These are phyloP conservation scores for Quercus mongolica DNA, from an alignment of 306 rosid genomes.

Conservation along the genomic window DNA sequence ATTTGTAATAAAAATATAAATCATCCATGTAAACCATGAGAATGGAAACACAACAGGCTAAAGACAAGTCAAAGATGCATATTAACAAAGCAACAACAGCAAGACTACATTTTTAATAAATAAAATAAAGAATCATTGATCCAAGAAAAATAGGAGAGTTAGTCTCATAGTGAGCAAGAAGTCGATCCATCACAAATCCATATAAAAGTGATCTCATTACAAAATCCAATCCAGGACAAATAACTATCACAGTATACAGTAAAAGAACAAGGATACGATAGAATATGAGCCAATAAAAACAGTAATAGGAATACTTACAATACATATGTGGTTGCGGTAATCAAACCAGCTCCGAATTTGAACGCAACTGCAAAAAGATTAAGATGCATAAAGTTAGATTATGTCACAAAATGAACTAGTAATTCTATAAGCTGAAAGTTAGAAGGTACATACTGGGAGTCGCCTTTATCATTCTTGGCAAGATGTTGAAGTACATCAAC, in stretches of 20 bases:
- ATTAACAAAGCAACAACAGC: background rate
- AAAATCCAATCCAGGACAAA: constrained; percentile 1
- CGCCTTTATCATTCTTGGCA: constrained; percentile 55
- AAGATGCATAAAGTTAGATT: constrained; percentile 14
- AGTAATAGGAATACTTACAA: constrained; percentile 58
- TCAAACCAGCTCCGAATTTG: constrained; percentile 87
- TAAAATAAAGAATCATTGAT: background rate
- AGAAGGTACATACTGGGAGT: constrained; percentile 46
- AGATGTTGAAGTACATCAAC: constrained; percentile 76
- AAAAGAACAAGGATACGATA: constrained; percentile 1
- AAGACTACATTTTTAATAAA: background rate
- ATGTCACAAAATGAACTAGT: constrained; percentile 18
- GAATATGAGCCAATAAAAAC: background rate
- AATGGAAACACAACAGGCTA: constrained; percentile 7
- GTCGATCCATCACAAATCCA: constrained; percentile 1
- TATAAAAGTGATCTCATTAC: background rate
- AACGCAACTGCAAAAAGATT: constrained; percentile 66
- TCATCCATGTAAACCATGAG: constrained; percentile 6
- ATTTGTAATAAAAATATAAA: constrained; percentile 14
- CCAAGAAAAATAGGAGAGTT: background rate
- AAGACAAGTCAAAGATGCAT: constrained; percentile 7
- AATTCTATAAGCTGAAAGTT: constrained; percentile 13
- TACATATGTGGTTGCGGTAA: constrained; percentile 93
- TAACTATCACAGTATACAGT: constrained; percentile 1
- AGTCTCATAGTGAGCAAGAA: background rate